Evolutionary conservation across 768 basidiomycete species (phyloP).

Genomic region (Trametopsis cervina): DNA sequence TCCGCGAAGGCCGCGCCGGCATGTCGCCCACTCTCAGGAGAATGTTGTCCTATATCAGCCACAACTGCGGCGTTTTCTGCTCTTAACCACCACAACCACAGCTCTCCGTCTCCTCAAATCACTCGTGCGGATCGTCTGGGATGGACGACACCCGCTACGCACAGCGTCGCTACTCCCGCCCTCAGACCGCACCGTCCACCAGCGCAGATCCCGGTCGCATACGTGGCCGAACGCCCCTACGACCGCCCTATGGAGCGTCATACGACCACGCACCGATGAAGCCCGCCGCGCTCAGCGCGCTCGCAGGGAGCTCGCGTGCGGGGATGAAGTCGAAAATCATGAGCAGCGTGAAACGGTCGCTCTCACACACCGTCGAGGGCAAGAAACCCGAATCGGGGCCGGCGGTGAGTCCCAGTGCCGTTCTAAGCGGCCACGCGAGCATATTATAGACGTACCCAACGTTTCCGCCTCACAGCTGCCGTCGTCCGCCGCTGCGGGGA

Average conservation of each 20-base stretch:
- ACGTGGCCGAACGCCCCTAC: conserved; percentile 5
- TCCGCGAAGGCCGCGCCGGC: no score
- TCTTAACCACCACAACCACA: no score
- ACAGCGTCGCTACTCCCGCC: not conserved
- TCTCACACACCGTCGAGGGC: conserved; percentile 6
- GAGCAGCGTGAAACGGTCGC: conserved; percentile 11
- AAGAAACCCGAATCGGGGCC: conserved; percentile 5
- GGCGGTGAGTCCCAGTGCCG: conserved; percentile 6
- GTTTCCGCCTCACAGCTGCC: not conserved
- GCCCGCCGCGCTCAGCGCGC: not conserved
- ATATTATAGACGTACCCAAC: no score
- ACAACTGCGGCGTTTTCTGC: no score
- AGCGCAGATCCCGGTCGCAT: not conserved
- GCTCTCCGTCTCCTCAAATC: no score
- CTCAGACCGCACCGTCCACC: not conserved
- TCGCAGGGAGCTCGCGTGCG: not conserved
- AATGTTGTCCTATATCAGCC: no score
- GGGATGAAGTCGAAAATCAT: conserved; percentile 3
- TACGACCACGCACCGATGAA: not conserved
- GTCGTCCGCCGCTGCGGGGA: conserved; percentile 16
- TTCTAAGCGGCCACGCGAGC: not conserved
- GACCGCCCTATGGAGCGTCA: conserved; percentile 1
- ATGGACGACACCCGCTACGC: conserved; percentile 1
- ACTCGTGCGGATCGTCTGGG: no score
- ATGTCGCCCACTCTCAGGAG: no score